A percentile compares a stretch with the other conserved stretches of the same genome.
Evolutionary conservation across 2,329 filamentous ascomycete genomes (phyloP).

Genomic region (Curvularia sp.): DNA sequence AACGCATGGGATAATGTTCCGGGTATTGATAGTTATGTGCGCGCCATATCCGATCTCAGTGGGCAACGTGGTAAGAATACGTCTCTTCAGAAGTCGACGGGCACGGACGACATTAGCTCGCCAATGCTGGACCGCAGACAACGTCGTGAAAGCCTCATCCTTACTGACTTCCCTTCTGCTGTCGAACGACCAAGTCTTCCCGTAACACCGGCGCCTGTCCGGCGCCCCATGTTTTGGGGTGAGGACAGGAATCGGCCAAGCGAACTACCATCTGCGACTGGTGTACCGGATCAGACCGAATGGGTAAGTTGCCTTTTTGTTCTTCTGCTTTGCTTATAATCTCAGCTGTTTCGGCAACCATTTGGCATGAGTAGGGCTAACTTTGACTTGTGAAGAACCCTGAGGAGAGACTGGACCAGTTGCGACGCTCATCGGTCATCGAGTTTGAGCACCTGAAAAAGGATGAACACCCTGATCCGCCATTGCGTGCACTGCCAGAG

Average conservation of each 20-base stretch:
- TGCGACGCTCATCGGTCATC: slow-evolving; percentile 55
- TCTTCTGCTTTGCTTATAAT: slow-evolving; percentile 41
- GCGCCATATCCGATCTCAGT: slow-evolving; percentile 69
- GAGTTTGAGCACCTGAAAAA: slow-evolving; percentile 52
- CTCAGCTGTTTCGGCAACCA: neutral
- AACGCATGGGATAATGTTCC: slow-evolving; percentile 96
- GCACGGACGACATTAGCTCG: slow-evolving; percentile 42
- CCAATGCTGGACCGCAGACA: slow-evolving; percentile 43
- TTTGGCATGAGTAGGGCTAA: slow-evolving; percentile 33
- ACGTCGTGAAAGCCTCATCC: slow-evolving; percentile 65
- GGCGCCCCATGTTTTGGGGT: slow-evolving; percentile 72
- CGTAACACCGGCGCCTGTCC: slow-evolving; percentile 85
- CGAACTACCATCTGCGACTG: slow-evolving; percentile 76
- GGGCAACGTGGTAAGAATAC: slow-evolving; percentile 60
- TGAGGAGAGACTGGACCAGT: slow-evolving; percentile 55
- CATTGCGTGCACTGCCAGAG: slow-evolving; percentile 47
- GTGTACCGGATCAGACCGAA: slow-evolving; percentile 85
- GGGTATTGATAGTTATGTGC: slow-evolving; percentile 87
- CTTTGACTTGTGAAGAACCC: slow-evolving; percentile 53
- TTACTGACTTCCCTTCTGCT: slow-evolving; percentile 88
- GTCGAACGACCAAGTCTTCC: slow-evolving; percentile 85
- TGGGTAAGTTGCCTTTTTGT: slow-evolving; percentile 78
- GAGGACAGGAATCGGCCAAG: slow-evolving; percentile 63
- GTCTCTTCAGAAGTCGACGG: slow-evolving; percentile 44
- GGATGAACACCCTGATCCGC: slow-evolving; percentile 41